Evolutionary conservation across 441 rosid species (phyloP), one percentile per base, ranked within the genome.

Genomic region (Omphalea diandra): DNA sequence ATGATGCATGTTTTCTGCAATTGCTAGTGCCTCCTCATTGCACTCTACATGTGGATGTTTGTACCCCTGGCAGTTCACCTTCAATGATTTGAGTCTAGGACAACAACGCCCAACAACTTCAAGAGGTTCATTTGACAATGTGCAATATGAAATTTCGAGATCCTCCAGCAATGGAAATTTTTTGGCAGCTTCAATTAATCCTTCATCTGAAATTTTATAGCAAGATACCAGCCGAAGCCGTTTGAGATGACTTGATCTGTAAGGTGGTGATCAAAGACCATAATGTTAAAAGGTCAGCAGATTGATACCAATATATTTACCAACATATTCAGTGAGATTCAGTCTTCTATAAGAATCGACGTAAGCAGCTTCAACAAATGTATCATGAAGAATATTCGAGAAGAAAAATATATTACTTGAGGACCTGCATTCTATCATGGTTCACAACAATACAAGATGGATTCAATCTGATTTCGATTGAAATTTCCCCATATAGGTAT

Each of bases 141-240:
- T 9, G 77, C 86, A 80, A 63, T 53, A 69, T 3, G 81, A 73
- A 56, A 87, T 41, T 29, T 86, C 87, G 7, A 88, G 81, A 36
- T 81, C 91, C 77, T 91, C 91, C 2, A 91, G 75, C 41, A 75
- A 72, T 14, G 87, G 85, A 57, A 85, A 74, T 65, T 77, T 83
- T 44, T 57, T 22, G 62, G 83, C 82, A 24, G 81, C 82, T 77
- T 74, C 77, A n/a, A 40, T 49, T 59, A 88, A 70, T 64, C 85
- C 89, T 20, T 76, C 71, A 46, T 77, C 81, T 1, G 88, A 67
- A 61, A 91, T 49, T 20, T 7, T 1, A 68, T 49, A 0, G 73
- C 86, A 83, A 7, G 0, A 40, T 33, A 50, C 73, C 38, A 90
- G 81, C 33, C 81, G 74, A 46, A 87, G 86, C 54, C 77, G 67